Conservation (phyloP, 371 early-diverging fungal genomes). For the Funneliformis caledonium region DNA sequence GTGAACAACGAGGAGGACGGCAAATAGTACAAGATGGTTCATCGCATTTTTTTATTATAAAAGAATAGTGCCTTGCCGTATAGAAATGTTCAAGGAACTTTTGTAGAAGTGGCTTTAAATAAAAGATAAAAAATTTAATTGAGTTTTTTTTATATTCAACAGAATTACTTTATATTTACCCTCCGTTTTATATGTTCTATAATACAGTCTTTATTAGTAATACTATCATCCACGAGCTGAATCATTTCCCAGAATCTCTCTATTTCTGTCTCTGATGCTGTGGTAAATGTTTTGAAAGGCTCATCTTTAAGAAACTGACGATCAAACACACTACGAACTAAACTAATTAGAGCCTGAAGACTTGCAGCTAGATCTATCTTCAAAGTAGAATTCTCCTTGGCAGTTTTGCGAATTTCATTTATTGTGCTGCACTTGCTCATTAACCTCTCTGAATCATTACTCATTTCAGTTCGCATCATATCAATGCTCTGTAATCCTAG, state of each 20-base stretch:
- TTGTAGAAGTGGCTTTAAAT: background rate
- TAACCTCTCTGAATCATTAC: too few relatives aligned
- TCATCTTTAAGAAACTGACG: background rate
- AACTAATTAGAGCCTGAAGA: too few relatives aligned
- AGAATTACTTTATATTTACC: background rate
- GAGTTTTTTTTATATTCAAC: too few relatives aligned
- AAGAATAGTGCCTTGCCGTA: background rate
- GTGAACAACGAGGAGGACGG: too few relatives aligned
- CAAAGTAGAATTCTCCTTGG: background rate
- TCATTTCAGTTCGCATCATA: background rate
- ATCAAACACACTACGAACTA: background rate
- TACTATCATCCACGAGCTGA: background rate
- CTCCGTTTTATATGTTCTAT: background rate
- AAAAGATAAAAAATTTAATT: background rate
- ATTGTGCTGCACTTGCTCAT: background rate
- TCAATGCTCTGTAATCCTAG: background rate
- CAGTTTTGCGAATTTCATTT: too few relatives aligned
- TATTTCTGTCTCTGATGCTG: background rate
- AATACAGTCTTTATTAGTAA: background rate
- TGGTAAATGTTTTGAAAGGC: background rate
- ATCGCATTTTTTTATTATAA: slow-evolving; percentile 9
- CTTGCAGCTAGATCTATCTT: background rate
- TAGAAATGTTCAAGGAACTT: background rate
- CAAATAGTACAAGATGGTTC: background rate
- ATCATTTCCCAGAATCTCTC: background rate